Evolutionary conservation across 257 asterid genomes (phyloP).

Genomic region (Solanum megistacrolobum): DNA sequence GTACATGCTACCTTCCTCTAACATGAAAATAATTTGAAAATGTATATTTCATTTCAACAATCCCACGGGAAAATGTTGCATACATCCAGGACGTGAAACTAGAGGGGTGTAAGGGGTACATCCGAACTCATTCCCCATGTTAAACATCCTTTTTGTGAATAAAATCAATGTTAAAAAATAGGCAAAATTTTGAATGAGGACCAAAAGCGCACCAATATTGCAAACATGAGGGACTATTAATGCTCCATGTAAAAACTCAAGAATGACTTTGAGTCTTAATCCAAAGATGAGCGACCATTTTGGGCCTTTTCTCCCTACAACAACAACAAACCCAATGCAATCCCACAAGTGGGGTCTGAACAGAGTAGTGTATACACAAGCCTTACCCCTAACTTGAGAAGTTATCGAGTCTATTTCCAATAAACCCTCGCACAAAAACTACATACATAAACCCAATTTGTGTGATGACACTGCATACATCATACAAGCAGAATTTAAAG

Average conservation of each 20-base stretch:
- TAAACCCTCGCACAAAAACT: neutral
- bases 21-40: neutral
- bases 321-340: neutral
- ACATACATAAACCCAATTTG: neutral
- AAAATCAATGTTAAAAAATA: too few species aligned
- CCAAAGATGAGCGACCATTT: too few species aligned
- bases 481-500: neutral
- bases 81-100: neutral
- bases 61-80: neutral
- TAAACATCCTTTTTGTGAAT: neutral
- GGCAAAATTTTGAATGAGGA: too few species aligned
- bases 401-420: neutral
- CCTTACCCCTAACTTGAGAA: neutral
- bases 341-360: neutral
- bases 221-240: too few species aligned
- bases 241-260: too few species aligned
- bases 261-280: too few species aligned
- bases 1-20: neutral
- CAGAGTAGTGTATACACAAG: neutral
- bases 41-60: neutral
- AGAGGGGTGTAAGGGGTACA: neutral
- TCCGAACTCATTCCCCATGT: neutral
- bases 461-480: neutral
- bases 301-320: neutral
- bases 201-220: too few species aligned